Evolutionary conservation across 2,329 filamentous ascomycete species (phyloP).

Genomic region (Penicillium glabrum): DNA sequence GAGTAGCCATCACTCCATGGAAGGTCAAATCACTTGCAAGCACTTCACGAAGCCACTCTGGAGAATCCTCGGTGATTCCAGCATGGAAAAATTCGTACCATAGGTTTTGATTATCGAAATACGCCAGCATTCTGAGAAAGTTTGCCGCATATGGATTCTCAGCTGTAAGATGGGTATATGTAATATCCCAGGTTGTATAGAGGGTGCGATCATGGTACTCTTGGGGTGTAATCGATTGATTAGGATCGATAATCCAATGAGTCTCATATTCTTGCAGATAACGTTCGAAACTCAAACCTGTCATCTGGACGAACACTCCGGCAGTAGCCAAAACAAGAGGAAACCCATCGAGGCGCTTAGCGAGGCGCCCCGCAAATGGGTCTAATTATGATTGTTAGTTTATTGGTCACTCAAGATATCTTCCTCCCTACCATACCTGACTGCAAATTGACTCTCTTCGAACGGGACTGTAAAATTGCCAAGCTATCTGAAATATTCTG

Average conservation of each 20-base stretch:
- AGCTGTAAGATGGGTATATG: not conserved
- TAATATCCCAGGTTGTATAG: slow-evolving; percentile 6
- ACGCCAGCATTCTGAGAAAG: not conserved
- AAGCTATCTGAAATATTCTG: slow-evolving; percentile 1
- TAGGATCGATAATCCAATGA: not conserved
- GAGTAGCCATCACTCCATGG: not conserved
- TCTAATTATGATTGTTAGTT: not conserved
- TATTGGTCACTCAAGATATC: not conserved
- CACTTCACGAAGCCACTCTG: not conserved
- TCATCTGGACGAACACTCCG: not conserved
- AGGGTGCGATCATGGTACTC: slow-evolving; percentile 1
- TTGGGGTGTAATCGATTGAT: not conserved
- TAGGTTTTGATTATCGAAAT: not conserved
- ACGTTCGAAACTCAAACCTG: not conserved
- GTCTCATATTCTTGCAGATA: slow-evolving; percentile 6
- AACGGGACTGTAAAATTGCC: not conserved
- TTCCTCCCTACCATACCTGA: not conserved
- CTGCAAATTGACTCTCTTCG: slow-evolving; percentile 2
- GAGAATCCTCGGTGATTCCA: not conserved
- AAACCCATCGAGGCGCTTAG: slow-evolving; percentile 1
- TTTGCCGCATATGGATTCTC: not conserved
- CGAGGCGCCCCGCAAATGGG: not conserved
- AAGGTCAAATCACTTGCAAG: not conserved
- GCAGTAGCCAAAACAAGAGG: slow-evolving; percentile 3
- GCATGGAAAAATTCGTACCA: not conserved